Evolutionary conservation across 176 grass and related monocot species (phyloP).

Genomic region (Triticum aestivum): DNA sequence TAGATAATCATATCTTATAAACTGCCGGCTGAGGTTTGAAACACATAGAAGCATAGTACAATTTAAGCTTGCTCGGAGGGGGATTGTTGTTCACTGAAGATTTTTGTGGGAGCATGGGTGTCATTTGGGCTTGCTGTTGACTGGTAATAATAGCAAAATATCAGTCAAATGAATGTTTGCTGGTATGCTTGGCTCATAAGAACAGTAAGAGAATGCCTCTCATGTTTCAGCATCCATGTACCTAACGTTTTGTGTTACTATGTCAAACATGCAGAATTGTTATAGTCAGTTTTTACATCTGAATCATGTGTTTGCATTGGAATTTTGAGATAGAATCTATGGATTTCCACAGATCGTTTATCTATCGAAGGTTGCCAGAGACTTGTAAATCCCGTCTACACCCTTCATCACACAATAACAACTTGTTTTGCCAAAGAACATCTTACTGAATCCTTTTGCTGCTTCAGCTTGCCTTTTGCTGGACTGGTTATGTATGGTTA

Average conservation of each 20-base stretch:
- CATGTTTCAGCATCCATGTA: neutral
- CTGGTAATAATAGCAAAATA: neutral
- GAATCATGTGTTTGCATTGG: neutral
- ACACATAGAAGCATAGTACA: neutral
- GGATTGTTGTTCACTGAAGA: neutral
- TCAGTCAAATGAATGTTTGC: neutral
- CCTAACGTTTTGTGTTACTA: neutral
- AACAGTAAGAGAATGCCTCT: neutral
- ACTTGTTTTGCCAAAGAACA: neutral
- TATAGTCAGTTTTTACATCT: slow-evolving; percentile 13
- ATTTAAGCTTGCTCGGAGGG: slow-evolving; percentile 4
- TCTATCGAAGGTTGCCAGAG: neutral
- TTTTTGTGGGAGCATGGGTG: neutral
- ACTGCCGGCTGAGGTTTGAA: neutral
- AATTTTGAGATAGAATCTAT: neutral
- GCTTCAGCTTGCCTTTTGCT: neutral
- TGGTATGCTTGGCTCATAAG: neutral
- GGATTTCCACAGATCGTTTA: neutral
- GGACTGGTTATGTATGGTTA: neutral
- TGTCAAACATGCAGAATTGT: neutral
- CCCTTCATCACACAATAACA: neutral
- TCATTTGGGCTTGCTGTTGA: neutral
- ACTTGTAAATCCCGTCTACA: neutral
- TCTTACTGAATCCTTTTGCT: neutral
- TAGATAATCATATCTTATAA: neutral